These are phyloP conservation scores for Botrytis fabae DNA, from an alignment of 2,329 filamentous ascomycete species.

Conservation along the genomic window DNA sequence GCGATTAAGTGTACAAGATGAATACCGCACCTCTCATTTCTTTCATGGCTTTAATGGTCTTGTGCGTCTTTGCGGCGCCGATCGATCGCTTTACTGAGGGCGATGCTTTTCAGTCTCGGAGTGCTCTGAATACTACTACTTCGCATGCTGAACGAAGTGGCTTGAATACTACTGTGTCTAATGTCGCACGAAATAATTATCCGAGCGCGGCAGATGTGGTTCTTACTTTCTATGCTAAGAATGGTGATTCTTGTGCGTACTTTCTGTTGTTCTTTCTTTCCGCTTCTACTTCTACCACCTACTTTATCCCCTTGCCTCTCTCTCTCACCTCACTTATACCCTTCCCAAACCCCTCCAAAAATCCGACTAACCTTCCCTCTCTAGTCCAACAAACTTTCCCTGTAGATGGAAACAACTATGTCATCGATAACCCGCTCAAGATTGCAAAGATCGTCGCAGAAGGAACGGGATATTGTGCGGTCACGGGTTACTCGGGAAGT, in stretches of 20 bases:
- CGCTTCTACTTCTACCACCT: too few relatives aligned
- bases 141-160: too few relatives aligned
- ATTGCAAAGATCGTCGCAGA: neutral
- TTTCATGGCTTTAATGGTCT: neutral
- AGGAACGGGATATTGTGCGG: neutral
- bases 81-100: neutral
- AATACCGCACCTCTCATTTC: neutral
- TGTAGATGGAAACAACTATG: neutral
- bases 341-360: neutral
- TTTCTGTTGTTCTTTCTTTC: neutral
- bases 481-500: neutral
- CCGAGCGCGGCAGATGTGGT: neutral
- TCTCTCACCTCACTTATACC: neutral
- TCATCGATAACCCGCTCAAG: neutral
- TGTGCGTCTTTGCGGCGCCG: neutral
- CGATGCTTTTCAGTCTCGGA: neutral
- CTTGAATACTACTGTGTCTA: neutral
- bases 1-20: neutral
- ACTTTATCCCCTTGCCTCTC: neutral
- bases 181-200: neutral
- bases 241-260: neutral
- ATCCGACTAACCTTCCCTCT: neutral
- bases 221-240: neutral
- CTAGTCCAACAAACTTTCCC: conserved; percentile 6
- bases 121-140: neutral